Conservation (phyloP, 768 basidiomycete species). For the Lentinula raphanica region DNA sequence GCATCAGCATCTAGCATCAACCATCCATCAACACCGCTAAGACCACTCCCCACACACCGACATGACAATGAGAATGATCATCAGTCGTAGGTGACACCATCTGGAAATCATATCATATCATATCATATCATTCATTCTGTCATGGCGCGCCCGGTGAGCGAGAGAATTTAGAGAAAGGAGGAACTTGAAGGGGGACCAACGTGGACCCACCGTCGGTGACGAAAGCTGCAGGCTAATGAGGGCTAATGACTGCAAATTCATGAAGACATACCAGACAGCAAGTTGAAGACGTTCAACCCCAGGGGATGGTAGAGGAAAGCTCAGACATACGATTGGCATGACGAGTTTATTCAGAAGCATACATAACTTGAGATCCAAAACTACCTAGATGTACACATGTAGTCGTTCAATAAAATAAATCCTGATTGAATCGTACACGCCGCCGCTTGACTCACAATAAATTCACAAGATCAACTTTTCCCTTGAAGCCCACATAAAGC, state of each 20-base stretch:
- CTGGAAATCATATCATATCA: background rate
- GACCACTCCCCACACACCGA: background rate
- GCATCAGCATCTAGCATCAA: too few species aligned
- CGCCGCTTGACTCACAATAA: background rate
- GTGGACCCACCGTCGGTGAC: background rate
- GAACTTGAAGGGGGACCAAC: background rate
- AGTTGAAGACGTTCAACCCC: too few species aligned
- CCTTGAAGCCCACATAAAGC: constrained; percentile 11
- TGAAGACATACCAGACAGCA: too few species aligned
- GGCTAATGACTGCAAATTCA: too few species aligned
- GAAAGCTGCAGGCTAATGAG: too few species aligned
- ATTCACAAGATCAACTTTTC: background rate
- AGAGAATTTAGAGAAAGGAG: background rate
- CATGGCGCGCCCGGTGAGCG: background rate
- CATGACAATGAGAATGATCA: background rate
- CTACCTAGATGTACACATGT: background rate
- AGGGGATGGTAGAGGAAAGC: too few species aligned
- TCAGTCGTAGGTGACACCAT: background rate
- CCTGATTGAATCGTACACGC: background rate
- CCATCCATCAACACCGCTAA: background rate
- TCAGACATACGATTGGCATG: too few species aligned
- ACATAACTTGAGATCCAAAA: background rate
- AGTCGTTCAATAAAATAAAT: background rate
- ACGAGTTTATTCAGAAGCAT: background rate
- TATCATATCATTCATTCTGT: background rate